Conservation (phyloP, 2,329 filamentous ascomycete species). For the Cladosporium colombiae region DNA sequence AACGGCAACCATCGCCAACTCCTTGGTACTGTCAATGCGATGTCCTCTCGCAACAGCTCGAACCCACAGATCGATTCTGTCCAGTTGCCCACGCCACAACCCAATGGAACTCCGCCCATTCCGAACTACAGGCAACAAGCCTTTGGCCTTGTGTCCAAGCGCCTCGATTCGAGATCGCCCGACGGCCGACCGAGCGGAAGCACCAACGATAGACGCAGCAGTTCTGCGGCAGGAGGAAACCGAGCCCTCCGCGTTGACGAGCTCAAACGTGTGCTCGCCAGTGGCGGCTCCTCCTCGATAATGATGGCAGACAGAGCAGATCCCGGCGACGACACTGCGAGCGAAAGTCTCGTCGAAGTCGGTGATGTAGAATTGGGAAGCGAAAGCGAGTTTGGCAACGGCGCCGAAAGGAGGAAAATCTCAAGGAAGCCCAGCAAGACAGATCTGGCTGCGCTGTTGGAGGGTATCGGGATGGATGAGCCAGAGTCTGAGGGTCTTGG, state of each 20-base stretch:
- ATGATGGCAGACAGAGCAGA: conserved; percentile 42
- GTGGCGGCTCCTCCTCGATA: conserved; percentile 27
- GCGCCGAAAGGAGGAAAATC: conserved; percentile 7
- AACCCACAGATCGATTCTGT: conserved; percentile 10
- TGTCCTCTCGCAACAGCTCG: conserved; percentile 15
- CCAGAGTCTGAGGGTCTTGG: conserved; percentile 1
- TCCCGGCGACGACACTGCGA: conserved; percentile 54
- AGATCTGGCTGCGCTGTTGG: conserved; percentile 21
- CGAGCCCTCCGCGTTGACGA: conserved; percentile 47
- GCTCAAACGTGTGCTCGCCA: conserved; percentile 47
- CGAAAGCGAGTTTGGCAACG: conserved; percentile 20
- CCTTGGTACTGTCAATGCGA: conserved; percentile 25
- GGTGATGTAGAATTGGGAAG: conserved; percentile 27
- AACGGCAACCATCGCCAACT: conserved; percentile 29
- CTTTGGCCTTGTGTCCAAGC: conserved; percentile 3
- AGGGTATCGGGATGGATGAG: conserved; percentile 20
- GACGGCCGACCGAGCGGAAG: conserved; percentile 40
- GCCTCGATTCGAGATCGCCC: conserved; percentile 24
- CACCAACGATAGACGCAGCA: conserved; percentile 47
- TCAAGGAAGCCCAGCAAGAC: conserved; percentile 19
- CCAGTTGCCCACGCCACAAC: neutral
- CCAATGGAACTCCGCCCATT: neutral
- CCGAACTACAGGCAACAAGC: conserved; percentile 20
- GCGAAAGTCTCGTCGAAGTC: conserved; percentile 63
- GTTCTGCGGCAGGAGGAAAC: conserved; percentile 40